Conservation (phyloP, 495 filamentous ascomycete species). For the Glutinoglossum americanum region DNA sequence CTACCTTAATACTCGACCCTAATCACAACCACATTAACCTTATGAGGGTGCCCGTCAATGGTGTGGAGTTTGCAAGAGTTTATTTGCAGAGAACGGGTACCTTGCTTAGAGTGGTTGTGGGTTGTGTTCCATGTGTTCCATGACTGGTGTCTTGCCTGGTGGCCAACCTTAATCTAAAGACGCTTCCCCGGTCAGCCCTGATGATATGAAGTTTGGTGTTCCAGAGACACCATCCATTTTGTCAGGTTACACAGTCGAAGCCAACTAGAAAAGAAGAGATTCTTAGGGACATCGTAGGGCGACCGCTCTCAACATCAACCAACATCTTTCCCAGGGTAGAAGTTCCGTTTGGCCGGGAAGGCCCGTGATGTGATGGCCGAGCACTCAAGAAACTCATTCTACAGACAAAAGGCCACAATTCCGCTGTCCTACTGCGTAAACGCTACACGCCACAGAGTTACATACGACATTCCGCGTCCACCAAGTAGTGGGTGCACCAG, state of each 20-base stretch:
- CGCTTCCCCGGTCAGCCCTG: background rate
- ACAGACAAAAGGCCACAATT: background rate
- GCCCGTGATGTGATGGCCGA: background rate
- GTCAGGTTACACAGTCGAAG: background rate
- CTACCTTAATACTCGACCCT: no score
- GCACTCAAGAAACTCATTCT: background rate
- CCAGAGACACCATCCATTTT: background rate
- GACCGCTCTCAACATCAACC: background rate
- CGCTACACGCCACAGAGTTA: background rate
- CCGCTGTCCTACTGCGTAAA: no score
- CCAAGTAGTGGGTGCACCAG: background rate
- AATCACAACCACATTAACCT: no score
- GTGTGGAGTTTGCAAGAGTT: background rate
- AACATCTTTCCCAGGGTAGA: background rate
- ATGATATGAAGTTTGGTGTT: background rate
- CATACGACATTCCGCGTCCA: background rate
- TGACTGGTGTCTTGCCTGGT: background rate
- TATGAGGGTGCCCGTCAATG: background rate
- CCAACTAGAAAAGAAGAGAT: background rate
- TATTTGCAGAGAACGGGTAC: background rate
- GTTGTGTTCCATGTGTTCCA: background rate
- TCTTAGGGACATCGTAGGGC: background rate
- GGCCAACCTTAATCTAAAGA: background rate
- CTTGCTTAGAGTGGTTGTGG: background rate
- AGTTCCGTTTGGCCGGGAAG: background rate